A percentile compares a stretch with the other conserved stretches of the same genome.
These are phyloP conservation scores for Ophiostoma sp. DNA, from an alignment of 2,329 filamentous ascomycete species.

Conservation along the genomic window DNA sequence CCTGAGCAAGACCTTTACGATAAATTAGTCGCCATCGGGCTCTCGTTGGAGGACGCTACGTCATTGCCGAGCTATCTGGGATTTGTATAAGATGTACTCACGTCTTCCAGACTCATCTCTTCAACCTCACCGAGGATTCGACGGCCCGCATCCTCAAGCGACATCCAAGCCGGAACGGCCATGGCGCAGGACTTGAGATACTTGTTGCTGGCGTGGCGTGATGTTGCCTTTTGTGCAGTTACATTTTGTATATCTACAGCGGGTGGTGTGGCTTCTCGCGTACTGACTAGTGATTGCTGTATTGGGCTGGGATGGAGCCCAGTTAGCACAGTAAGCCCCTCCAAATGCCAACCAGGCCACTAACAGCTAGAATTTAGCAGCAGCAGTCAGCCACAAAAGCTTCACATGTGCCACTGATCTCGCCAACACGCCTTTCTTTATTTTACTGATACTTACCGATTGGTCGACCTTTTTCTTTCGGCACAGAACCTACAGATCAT, in stretches of 20 bases:
- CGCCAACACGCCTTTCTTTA: background rate
- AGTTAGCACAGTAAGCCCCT: background rate
- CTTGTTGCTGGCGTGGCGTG: background rate
- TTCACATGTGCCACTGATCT: background rate
- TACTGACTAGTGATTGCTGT: background rate
- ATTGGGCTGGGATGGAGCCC: background rate
- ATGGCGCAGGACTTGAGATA: constrained; percentile 11
- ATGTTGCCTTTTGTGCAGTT: background rate
- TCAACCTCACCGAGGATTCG: constrained; percentile 52
- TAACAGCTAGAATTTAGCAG: background rate
- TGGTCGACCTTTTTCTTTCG: background rate
- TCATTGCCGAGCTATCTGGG: background rate
- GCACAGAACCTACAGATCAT: constrained; percentile 36
- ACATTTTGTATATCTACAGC: background rate
- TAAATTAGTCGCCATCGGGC: background rate
- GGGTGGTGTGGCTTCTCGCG: background rate
- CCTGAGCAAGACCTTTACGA: background rate
- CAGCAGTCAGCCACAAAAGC: background rate
- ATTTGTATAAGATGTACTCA: constrained; percentile 31
- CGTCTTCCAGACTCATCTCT: constrained; percentile 55
- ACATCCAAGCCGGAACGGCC: constrained; percentile 25
- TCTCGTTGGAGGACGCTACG: background rate
- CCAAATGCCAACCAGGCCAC: constrained; percentile 3
- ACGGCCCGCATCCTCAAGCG: constrained; percentile 42
- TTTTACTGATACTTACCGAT: background rate